phyloP scores from a whole-genome alignment of 2,329 filamentous ascomycete genomes.

The Stagonosporopsis vannaccii region DNA sequence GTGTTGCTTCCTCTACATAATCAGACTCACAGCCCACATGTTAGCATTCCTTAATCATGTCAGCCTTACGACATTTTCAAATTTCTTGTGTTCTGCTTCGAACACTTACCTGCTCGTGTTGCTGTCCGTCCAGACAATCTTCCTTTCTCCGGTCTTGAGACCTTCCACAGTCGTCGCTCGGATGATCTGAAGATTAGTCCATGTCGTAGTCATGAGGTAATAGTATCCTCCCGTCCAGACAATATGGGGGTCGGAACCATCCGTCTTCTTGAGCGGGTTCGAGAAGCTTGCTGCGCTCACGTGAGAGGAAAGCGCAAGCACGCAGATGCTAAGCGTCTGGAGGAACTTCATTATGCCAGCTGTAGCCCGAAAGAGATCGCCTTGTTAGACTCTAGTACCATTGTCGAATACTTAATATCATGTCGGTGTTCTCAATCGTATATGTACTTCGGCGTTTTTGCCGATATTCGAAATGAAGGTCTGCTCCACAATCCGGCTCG shows the following conservation, averaged over 20 bases:
- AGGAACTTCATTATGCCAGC: constrained; percentile 24
- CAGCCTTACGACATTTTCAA: constrained; percentile 23
- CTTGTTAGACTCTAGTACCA: neutral
- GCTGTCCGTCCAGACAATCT: constrained; percentile 59
- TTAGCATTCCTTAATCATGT: constrained; percentile 47
- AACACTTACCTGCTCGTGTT: constrained; percentile 44
- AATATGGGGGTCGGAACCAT: constrained; percentile 63
- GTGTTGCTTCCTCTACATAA: neutral
- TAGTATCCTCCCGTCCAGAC: constrained; percentile 63
- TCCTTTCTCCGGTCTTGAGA: constrained; percentile 61
- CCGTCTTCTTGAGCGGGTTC: constrained; percentile 60
- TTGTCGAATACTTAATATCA: neutral
- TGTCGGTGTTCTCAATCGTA: neutral
- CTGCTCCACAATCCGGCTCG: neutral
- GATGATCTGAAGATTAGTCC: constrained; percentile 63
- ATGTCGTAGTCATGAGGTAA: constrained; percentile 65
- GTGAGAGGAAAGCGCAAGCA: constrained; percentile 29
- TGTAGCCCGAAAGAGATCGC: neutral
- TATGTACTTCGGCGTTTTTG: constrained; percentile 5
- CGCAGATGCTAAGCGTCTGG: constrained; percentile 17
- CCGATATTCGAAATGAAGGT: constrained; percentile 2
- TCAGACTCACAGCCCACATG: constrained; percentile 58
- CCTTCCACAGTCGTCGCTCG: constrained; percentile 62
- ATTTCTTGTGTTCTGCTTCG: constrained; percentile 41
- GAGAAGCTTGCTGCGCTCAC: constrained; percentile 53